Percentiles rank a stretch among this genome's conserved stretches.
phyloP scores from a whole-genome alignment of 2,329 filamentous ascomycete species.

The Blumeriella jaapii region DNA sequence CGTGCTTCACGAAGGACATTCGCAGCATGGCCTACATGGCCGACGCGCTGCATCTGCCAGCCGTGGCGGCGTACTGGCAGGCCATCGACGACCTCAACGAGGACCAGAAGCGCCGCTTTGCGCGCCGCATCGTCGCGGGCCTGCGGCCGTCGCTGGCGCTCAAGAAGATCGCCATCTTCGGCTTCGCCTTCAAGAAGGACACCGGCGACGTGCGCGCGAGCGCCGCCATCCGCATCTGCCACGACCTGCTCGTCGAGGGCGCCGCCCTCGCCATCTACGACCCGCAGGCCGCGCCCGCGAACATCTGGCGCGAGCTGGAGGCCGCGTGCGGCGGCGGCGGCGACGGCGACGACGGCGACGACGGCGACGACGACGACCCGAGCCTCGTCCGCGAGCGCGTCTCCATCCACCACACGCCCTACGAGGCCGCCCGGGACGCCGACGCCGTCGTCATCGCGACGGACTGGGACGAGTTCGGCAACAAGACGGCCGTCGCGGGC shows the following conservation, averaged over 20 bases:
- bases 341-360: background rate
- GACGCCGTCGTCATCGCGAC: constrained; percentile 4
- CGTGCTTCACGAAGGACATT: constrained; percentile 72
- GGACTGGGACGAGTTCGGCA: constrained; percentile 4
- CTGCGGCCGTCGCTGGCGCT: constrained; percentile 55
- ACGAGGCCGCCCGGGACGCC: constrained; percentile 1
- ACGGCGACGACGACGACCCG: background rate
- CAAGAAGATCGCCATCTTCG: constrained; percentile 61
- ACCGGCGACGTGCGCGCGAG: constrained; percentile 59
- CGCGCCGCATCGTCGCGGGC: constrained; percentile 49
- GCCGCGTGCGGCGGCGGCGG: background rate
- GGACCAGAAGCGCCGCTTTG: constrained; percentile 58
- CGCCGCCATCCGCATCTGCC: constrained; percentile 3
- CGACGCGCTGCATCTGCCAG: constrained; percentile 53
- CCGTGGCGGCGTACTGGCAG: constrained; percentile 65
- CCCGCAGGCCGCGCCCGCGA: constrained; percentile 3
- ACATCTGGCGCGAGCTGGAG: constrained; percentile 4
- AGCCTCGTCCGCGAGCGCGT: background rate
- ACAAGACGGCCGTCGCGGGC: constrained; percentile 1
- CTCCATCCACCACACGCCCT: constrained; percentile 1
- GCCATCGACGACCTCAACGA: constrained; percentile 66
- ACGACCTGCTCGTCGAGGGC: constrained; percentile 5
- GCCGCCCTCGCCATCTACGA: constrained; percentile 4
- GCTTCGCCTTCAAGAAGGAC: constrained; percentile 70
- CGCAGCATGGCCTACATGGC: constrained; percentile 62